A percentile compares a stretch with the other conserved stretches of the same genome.
These are phyloP conservation scores for Oldenlandia corymbosa DNA, from an alignment of 257 asterid species.

Conservation along the genomic window DNA sequence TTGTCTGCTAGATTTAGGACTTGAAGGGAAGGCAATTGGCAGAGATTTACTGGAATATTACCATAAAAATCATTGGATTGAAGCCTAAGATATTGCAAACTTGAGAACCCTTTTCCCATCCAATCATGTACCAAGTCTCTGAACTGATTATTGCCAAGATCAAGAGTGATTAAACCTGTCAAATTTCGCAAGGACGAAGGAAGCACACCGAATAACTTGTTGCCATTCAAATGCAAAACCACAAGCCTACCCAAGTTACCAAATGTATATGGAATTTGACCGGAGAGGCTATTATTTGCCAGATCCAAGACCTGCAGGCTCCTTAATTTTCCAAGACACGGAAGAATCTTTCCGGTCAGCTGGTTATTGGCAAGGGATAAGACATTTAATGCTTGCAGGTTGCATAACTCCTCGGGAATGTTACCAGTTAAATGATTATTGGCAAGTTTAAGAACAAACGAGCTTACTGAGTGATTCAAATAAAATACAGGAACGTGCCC, in stretches of 20 bases:
- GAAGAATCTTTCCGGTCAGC: constrained; percentile 22
- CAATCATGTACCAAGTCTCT: constrained; percentile 19
- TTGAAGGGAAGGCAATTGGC: constrained; percentile 22
- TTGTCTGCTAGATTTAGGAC: constrained; percentile 27
- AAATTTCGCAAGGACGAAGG: constrained; percentile 19
- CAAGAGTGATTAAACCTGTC: constrained; percentile 16
- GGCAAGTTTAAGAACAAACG: constrained; percentile 13
- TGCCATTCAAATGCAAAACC: constrained; percentile 24
- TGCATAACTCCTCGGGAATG: constrained; percentile 10
- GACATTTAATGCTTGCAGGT: not conserved
- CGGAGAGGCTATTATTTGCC: constrained; percentile 14
- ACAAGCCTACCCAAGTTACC: constrained; percentile 11
- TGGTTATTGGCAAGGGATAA: constrained; percentile 16
- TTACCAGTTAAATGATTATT: constrained; percentile 13
- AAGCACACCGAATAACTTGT: constrained; percentile 22
- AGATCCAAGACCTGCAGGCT: constrained; percentile 14
- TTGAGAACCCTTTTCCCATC: constrained; percentile 13
- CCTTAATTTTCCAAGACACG: constrained; percentile 14
- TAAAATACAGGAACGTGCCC: not conserved
- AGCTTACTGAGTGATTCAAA: not conserved
- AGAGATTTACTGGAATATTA: constrained; percentile 20
- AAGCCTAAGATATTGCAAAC: constrained; percentile 18
- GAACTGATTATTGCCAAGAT: constrained; percentile 21
- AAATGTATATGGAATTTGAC: constrained; percentile 24
- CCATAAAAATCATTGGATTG: constrained; percentile 26